Evolutionary conservation across 2,329 filamentous ascomycete species (phyloP).

Genomic region (Talaromyces sp.): DNA sequence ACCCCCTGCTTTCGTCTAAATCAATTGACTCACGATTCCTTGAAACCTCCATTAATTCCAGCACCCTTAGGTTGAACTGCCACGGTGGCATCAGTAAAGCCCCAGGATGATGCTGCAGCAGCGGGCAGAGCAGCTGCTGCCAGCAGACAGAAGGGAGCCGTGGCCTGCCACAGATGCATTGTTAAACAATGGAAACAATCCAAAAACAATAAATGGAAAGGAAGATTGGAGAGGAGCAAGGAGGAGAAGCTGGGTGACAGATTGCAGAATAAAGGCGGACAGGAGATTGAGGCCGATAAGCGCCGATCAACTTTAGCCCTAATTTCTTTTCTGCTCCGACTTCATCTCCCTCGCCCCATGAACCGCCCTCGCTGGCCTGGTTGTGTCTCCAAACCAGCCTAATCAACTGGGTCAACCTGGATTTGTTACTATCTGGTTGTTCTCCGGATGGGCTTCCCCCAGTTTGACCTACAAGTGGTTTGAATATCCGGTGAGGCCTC

Average conservation of each 20-base stretch:
- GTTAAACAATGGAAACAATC: constrained; percentile 17
- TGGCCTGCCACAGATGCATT: constrained; percentile 43
- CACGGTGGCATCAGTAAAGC: constrained; percentile 66
- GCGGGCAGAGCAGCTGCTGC: constrained; percentile 38
- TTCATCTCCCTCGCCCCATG: constrained; percentile 13
- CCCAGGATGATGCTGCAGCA: constrained; percentile 58
- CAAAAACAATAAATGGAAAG: constrained; percentile 6
- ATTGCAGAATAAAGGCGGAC: constrained; percentile 29
- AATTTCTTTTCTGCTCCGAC: constrained; percentile 37
- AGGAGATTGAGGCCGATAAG: constrained; percentile 26
- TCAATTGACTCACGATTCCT: constrained; percentile 56
- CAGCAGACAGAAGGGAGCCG: constrained; percentile 41
- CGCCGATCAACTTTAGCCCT: constrained; percentile 38
- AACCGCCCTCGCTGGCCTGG: neutral
- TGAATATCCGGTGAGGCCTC: constrained; percentile 11
- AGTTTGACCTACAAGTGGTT: neutral
- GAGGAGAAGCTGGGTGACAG: constrained; percentile 13
- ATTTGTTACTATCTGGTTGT: neutral
- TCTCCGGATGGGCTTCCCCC: neutral
- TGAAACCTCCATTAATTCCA: constrained; percentile 54
- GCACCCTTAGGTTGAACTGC: constrained; percentile 62
- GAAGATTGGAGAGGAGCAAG: constrained; percentile 9
- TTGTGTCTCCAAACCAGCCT: neutral
- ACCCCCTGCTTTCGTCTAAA: neutral
- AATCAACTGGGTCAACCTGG: neutral